Evolutionary conservation across 116 monocot genomes (phyloP).

Genomic region (Zostera marina): DNA sequence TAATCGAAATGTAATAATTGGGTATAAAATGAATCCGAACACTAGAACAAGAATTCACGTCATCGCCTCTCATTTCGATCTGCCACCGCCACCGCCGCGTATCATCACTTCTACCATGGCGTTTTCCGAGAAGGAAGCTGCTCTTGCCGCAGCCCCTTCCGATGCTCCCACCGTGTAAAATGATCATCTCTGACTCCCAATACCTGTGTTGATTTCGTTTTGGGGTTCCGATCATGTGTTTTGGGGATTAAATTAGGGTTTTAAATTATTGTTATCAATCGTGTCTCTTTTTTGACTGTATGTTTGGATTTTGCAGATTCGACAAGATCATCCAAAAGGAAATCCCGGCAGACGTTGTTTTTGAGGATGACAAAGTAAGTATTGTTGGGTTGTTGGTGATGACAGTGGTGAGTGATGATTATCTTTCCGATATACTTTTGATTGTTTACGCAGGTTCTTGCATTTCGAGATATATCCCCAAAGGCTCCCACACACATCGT

Average conservation of each 20-base stretch:
- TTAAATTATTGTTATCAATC: neutral
- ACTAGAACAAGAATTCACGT: neutral
- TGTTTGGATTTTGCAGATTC: slow-evolving; percentile 26
- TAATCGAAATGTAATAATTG: too few relatives aligned
- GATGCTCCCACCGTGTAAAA: slow-evolving; percentile 4
- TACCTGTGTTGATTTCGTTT: neutral
- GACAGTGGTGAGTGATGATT: neutral
- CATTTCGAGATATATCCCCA: slow-evolving; percentile 79
- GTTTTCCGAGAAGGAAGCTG: slow-evolving; percentile 4
- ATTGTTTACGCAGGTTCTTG: slow-evolving; percentile 35
- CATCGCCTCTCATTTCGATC: slow-evolving; percentile 3
- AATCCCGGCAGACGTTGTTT: slow-evolving; percentile 56
- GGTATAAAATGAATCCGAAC: neutral
- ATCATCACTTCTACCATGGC: neutral
- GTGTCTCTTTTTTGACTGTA: neutral
- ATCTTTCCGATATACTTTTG: neutral
- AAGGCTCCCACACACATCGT: slow-evolving; percentile 76
- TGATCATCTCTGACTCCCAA: too few relatives aligned
- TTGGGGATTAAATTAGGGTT: neutral
- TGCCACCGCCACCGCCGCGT: neutral
- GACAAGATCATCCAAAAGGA: slow-evolving; percentile 66
- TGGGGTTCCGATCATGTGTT: neutral
- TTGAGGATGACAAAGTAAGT: slow-evolving; percentile 66
- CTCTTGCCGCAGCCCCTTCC: neutral
- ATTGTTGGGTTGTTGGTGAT: neutral